Percentiles rank a stretch among this genome's conserved stretches.
Conservation (phyloP, 768 basidiomycete genomes). For the Filobasidium floriforme region DNA sequence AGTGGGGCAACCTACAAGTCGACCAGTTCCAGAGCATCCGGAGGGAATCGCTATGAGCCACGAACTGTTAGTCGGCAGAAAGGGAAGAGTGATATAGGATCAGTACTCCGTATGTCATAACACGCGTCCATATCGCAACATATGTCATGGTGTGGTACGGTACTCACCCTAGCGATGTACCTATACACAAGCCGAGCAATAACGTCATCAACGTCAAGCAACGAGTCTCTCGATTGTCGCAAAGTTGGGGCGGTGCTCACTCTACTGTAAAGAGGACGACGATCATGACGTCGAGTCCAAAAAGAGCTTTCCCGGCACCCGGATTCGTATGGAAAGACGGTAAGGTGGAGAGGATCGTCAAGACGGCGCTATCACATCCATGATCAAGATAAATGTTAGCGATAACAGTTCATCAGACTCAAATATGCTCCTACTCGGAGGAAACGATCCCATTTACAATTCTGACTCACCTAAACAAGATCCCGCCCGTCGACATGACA, state of each 20-base stretch:
- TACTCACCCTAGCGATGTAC: conserved; percentile 54
- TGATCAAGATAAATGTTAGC: too few relatives aligned
- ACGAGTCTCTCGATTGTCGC: neutral
- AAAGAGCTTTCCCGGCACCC: conserved; percentile 65
- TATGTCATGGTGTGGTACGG: too few relatives aligned
- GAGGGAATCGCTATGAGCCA: conserved; percentile 65
- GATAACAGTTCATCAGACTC: too few relatives aligned
- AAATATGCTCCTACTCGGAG: too few relatives aligned
- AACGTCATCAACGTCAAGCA: neutral
- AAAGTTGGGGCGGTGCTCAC: conserved; percentile 43
- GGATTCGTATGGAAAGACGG: conserved; percentile 45
- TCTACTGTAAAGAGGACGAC: conserved; percentile 82
- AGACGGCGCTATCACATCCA: conserved; percentile 39
- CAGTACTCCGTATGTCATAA: neutral
- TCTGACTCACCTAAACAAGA: conserved; percentile 51
- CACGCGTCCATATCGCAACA: too few relatives aligned
- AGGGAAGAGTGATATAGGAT: neutral
- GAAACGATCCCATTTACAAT: too few relatives aligned
- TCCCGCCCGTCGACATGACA: conserved; percentile 61
- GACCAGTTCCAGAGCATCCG: conserved; percentile 49
- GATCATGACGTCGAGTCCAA: conserved; percentile 75
- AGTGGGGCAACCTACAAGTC: too few relatives aligned
- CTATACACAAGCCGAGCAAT: conserved; percentile 2
- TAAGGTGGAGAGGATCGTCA: conserved; percentile 44
- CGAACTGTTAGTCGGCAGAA: conserved; percentile 20